phyloP scores from a whole-genome alignment of 805 yeast genomes.

The Phaffomyces thermotolerans region DNA sequence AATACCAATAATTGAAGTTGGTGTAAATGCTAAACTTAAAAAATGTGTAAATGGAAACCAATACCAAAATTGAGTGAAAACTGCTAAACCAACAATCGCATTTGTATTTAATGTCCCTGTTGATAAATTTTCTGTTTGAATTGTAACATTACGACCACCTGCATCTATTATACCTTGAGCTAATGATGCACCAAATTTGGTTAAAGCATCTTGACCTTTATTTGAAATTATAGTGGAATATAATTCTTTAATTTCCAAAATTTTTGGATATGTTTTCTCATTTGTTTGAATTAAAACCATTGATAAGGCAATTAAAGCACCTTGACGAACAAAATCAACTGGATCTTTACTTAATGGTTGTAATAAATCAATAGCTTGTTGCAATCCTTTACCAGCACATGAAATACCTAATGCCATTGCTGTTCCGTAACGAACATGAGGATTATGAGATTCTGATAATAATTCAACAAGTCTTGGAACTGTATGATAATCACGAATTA shows the following conservation, averaged over 20 bases:
- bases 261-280: conserved; percentile 75
- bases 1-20: conserved; percentile 86
- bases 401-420: conserved; percentile 96
- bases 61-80: conserved; percentile 93
- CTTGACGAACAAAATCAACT: conserved; percentile 96
- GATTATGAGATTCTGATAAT: conserved; percentile 89
- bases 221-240: conserved; percentile 71
- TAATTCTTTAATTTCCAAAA: conserved; percentile 65
- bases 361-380: conserved; percentile 83
- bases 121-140: conserved; percentile 78
- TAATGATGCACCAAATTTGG: conserved; percentile 94
- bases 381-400: conserved; percentile 89
- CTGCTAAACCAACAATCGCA: conserved; percentile 85
- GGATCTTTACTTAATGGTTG: conserved; percentile 91
- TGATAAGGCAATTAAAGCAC: conserved; percentile 87
- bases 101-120: conserved; percentile 86
- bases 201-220: conserved; percentile 94
- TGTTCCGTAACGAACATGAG: conserved; percentile 97
- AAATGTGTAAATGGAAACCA: conserved; percentile 98
- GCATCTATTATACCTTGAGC: conserved; percentile 98
- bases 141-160: conserved; percentile 96
- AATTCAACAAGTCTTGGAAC: conserved; percentile 94
- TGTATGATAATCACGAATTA: conserved; percentile 84
- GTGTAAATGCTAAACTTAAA: conserved; percentile 82
- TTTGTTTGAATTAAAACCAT: conserved; percentile 88